phyloP scores from a whole-genome alignment of 1,139 yeast species.

The Torulaspora globosa region DNA sequence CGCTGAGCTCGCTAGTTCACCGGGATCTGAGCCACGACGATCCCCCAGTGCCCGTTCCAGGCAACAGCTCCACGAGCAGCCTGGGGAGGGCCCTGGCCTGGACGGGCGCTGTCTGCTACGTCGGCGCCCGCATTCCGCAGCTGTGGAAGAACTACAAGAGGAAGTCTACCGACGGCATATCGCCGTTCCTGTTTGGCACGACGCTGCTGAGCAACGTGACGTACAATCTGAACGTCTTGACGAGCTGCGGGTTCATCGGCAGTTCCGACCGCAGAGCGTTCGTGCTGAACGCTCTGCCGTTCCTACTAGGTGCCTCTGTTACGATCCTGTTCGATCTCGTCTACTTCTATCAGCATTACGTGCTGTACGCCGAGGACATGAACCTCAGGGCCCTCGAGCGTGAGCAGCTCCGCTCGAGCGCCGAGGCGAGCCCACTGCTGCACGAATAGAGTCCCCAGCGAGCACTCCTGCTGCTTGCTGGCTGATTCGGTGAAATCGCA shows the following conservation, averaged over 20 bases:
- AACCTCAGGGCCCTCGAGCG: constrained; percentile 31
- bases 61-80: constrained; percentile 15
- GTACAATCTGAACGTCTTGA: constrained; percentile 69
- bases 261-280: constrained; percentile 44
- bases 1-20: not conserved
- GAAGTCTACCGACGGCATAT: constrained; percentile 79
- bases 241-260: constrained; percentile 41
- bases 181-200: constrained; percentile 71
- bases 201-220: constrained; percentile 79
- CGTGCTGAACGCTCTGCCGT: constrained; percentile 69
- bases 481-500: not conserved
- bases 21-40: not conserved
- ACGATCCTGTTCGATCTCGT: constrained; percentile 72
- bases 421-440: constrained; percentile 11
- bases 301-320: constrained; percentile 80
- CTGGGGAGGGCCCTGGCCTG: constrained; percentile 68
- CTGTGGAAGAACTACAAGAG: constrained; percentile 67
- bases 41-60: constrained; percentile 13
- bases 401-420: constrained; percentile 8
- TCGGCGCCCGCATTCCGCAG: constrained; percentile 82
- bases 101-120: constrained; percentile 72
- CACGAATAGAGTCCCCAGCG: not conserved
- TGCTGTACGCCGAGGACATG: constrained; percentile 33
- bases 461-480: not conserved
- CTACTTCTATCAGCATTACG: constrained; percentile 61